A percentile compares a stretch with the other conserved stretches of the same genome.
Evolutionary conservation across 2,329 filamentous ascomycete species (phyloP).

Genomic region (Trichoderma pleuroti): DNA sequence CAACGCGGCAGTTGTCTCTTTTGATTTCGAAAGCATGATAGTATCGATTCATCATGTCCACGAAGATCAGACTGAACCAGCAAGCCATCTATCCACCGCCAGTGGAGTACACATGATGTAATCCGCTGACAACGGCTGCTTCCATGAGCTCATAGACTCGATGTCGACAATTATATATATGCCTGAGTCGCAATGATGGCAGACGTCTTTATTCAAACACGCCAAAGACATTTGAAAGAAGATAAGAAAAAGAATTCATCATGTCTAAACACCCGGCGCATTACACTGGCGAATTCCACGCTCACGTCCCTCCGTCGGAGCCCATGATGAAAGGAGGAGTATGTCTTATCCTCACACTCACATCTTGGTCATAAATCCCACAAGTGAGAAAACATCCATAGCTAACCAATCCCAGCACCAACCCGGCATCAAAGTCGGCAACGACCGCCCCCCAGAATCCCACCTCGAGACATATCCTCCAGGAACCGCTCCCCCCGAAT

Average conservation of each 20-base stretch:
- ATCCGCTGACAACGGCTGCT: not conserved
- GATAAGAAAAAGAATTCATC: not conserved
- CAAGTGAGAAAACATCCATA: not conserved
- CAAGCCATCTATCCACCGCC: not conserved
- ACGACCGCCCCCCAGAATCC: conserved; percentile 61
- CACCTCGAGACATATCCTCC: conserved; percentile 56
- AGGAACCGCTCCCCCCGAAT: conserved; percentile 56
- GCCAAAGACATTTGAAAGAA: not conserved
- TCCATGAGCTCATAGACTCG: conserved; percentile 9
- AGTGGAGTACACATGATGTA: conserved; percentile 4
- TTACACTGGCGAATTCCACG: conserved; percentile 6
- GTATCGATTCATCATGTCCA: not conserved
- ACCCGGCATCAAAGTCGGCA: conserved; percentile 57
- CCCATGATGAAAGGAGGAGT: conserved; percentile 20
- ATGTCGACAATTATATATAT: not conserved
- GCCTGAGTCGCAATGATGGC: not conserved
- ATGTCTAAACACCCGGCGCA: conserved; percentile 1
- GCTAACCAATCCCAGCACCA: conserved; percentile 51
- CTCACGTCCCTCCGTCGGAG: conserved; percentile 6
- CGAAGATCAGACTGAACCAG: not conserved
- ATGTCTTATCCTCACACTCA: not conserved
- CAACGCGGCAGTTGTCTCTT: not conserved
- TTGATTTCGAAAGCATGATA: not conserved
- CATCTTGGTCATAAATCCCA: not conserved
- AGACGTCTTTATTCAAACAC: not conserved